Percentiles rank a stretch among this genome's conserved stretches.
Conservation (phyloP, 129 eudicot species). For the Helianthus tuberosus region DNA sequence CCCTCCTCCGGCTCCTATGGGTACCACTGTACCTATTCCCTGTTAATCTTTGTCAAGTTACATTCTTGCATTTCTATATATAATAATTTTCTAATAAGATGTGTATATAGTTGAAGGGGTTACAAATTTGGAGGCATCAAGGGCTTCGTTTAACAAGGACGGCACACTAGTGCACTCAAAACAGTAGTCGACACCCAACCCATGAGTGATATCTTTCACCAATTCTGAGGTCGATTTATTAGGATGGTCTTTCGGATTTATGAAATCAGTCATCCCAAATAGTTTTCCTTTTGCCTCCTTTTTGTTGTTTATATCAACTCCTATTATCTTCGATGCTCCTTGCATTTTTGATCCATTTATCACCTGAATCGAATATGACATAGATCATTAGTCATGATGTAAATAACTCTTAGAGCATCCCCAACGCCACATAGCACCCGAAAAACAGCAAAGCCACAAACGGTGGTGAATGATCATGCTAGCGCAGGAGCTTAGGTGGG, state of each 20-base stretch:
- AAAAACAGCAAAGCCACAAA: too few relatives aligned
- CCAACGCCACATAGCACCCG: too few relatives aligned
- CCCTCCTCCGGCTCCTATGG: conserved; percentile 42
- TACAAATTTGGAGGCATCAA: conserved; percentile 55
- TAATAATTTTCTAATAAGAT: not conserved
- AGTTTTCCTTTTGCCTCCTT: conserved; percentile 37
- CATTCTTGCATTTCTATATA: too few relatives aligned
- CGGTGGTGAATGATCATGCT: too few relatives aligned
- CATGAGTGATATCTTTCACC: conserved; percentile 45
- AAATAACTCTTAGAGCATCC: too few relatives aligned
- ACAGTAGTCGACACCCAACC: conserved; percentile 49
- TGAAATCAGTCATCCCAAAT: conserved; percentile 56
- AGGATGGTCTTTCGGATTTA: conserved; percentile 38
- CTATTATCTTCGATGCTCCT: conserved; percentile 49
- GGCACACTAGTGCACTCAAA: conserved; percentile 58
- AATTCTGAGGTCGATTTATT: conserved; percentile 37
- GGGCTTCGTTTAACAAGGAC: conserved; percentile 46
- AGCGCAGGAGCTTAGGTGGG: too few relatives aligned
- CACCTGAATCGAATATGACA: conserved; percentile 7
- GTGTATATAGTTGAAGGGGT: not conserved
- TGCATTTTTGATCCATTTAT: conserved; percentile 43
- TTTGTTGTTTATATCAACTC: conserved; percentile 43
- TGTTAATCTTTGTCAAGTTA: not conserved
- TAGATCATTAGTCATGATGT: too few relatives aligned
- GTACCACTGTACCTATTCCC: conserved; percentile 48